Conservation (phyloP, 2,329 filamentous ascomycete genomes). For the Periconia digitata region DNA sequence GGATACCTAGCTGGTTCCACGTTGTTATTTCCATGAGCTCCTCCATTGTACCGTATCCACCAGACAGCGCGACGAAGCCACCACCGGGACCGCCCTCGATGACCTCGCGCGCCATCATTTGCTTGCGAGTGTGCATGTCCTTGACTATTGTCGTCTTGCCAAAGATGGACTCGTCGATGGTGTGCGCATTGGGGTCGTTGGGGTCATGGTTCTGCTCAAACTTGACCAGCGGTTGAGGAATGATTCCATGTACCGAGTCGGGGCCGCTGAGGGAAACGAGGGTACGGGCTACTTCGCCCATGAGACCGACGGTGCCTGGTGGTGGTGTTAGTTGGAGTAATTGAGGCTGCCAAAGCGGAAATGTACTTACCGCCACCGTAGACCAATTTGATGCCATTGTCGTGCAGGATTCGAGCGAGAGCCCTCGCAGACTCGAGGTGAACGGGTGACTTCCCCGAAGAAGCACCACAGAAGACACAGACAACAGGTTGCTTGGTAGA, state of each 20-base stretch:
- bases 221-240: conserved; percentile 79
- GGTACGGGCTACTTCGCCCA: conserved; percentile 90
- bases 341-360: background rate
- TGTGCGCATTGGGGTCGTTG: conserved; percentile 43
- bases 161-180: conserved; percentile 66
- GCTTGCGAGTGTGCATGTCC: conserved; percentile 96
- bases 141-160: conserved; percentile 84
- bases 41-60: conserved; percentile 93
- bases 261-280: conserved; percentile 83
- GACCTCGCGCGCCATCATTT: conserved; percentile 88
- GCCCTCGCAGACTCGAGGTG: conserved; percentile 78
- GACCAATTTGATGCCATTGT: conserved; percentile 77
- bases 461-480: conserved; percentile 93
- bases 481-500: conserved; percentile 62
- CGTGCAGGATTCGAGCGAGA: conserved; percentile 73
- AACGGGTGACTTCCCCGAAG: conserved; percentile 68
- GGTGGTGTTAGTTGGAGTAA: background rate
- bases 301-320: conserved; percentile 73
- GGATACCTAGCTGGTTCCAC: conserved; percentile 97
- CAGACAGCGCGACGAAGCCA: conserved; percentile 85
- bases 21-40: conserved; percentile 89
- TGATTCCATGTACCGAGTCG: conserved; percentile 84
- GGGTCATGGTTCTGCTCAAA: conserved; percentile 68
- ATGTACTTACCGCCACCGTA: conserved; percentile 74
- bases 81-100: conserved; percentile 77